Percentiles rank a stretch among this genome's conserved stretches.
Conservation (phyloP, 139 green algal genomes). For the Ettlia oleoabundans region DNA sequence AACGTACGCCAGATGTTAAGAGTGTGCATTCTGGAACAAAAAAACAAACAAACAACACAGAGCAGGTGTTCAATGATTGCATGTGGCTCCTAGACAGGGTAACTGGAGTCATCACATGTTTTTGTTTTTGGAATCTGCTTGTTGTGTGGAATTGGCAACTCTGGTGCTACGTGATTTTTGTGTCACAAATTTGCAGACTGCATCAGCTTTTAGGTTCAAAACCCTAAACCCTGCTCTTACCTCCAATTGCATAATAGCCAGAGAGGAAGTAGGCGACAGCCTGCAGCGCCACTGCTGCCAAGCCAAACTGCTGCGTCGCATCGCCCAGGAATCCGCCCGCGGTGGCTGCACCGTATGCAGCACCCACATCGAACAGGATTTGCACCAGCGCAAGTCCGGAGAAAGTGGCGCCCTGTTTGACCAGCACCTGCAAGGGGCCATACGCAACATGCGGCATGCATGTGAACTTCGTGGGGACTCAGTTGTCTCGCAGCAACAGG, state of each 20-base stretch:
- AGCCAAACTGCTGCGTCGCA: conserved; percentile 6
- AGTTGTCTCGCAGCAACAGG: neutral
- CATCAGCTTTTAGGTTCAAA: too few relatives aligned
- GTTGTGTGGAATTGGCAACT: too few relatives aligned
- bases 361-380: conserved; percentile 47
- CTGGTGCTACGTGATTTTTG: too few relatives aligned
- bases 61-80: too few relatives aligned
- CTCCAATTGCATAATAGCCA: conserved; percentile 50
- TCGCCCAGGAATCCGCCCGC: conserved; percentile 26
- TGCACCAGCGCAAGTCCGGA: conserved; percentile 38
- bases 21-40: neutral
- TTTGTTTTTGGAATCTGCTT: too few relatives aligned
- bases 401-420: conserved; percentile 37
- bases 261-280: conserved; percentile 45
- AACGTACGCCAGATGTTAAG: neutral
- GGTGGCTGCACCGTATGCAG: conserved; percentile 32
- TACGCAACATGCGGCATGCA: too few relatives aligned
- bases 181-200: neutral
- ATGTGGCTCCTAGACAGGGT: too few relatives aligned
- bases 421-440: conserved; percentile 35
- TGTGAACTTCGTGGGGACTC: too few relatives aligned
- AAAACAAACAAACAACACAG: neutral
- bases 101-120: too few relatives aligned
- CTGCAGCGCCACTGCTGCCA: conserved; percentile 36
- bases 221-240: too few relatives aligned